Base-by-base conservation (phyloP, 345 rosid species). In the Moringa oleifera region DNA sequence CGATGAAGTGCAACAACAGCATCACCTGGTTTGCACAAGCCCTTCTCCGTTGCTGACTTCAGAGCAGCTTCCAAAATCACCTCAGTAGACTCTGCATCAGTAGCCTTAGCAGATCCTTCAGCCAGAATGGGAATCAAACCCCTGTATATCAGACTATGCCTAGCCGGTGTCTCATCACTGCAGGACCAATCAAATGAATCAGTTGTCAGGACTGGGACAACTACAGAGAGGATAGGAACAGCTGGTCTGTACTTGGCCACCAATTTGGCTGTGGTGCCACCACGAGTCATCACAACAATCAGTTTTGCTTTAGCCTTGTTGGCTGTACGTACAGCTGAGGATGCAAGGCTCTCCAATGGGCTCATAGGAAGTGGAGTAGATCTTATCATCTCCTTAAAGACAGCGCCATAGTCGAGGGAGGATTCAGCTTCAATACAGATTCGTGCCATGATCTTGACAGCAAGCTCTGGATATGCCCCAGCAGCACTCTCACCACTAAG, bases 231-330 rank as follows among this genome's bases (percentile, higher is more conserved):
- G 75, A 90, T 90, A 0, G 97, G 97, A 66, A 90, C 97, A 24
- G 97, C 90, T 0, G 97, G 97, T 66, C 97, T 81, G 78, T 90
- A 90, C 77, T 90, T 90, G 68, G 97, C 95, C 17, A 90, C 95
- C 69, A 90, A 67, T 69, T 88, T 90, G 46, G 97, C 97, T 1
- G 97, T 90, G 0, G 89, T 75, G 49, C 97, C 97, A 23, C 95
- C 97, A 18, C 97, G 95, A 0, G 97, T 90, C 79, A 90, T 65
- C 25, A 90, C 93, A 24, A 88, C 87, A 53, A 90, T 90, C 56
- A 90, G 95, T 69, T 85, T 90, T 7, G 97, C 97, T 68, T 15
- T 81, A 21, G 93, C 90, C 72, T 90, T 90, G 79, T 90, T 90
- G 2, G 97, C 97, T 41, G 93, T 84, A 63, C 95, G 77, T 16